Base-by-base conservation (phyloP, 73 alveolate genomes). In the Uronychia setigera region DNA sequence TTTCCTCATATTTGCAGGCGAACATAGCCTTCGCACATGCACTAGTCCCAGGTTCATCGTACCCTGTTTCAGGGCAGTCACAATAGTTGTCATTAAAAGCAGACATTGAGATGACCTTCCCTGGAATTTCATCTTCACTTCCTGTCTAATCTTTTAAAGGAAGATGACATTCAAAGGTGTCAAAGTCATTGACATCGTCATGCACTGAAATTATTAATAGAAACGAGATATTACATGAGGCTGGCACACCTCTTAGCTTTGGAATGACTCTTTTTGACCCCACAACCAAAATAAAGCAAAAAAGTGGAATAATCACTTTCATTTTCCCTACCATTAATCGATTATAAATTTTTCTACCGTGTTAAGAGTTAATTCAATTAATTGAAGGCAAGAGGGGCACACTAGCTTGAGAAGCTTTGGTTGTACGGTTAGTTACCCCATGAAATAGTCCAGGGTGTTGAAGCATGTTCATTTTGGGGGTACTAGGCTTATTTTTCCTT, bases 51-150 rank as follows among this genome's bases (percentile, higher is more conserved):
- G 93, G 88, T 78, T 87, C 93, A 58, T 87, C 93, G 0, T 76
- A 33, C 29, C 93, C 93, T 11, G n/a, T 46, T 46, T 87, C 93
- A 29, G 84, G 89, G 81, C 93, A 87, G 58, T 87, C 93, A 74
- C 93, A 87, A 74, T 80, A 87, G 76, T 81, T 78, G 83, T 87
- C 93, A 74, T 87, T 87, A 32, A 87, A 46, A 11, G 67, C 67
- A 46, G 5, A 5, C n/a, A 46, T 46, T 5, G n/a, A 11, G 67
- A 46, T 11, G 5, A 46, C 67, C 19, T 46, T 11, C 19, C n/a
- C 67, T 46, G 5, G 5, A 19, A 11, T 19, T 46, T 46, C 67
- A 5, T 46, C 67, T 19, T 46, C 67, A 19, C n/a, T 19, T 46
- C 67, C 67, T 46, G 67, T 46, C 19, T 46, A 19, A 11, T 46